Base-by-base conservation (phyloP, 2,329 filamentous ascomycete species). In the Septoria linicola region DNA sequence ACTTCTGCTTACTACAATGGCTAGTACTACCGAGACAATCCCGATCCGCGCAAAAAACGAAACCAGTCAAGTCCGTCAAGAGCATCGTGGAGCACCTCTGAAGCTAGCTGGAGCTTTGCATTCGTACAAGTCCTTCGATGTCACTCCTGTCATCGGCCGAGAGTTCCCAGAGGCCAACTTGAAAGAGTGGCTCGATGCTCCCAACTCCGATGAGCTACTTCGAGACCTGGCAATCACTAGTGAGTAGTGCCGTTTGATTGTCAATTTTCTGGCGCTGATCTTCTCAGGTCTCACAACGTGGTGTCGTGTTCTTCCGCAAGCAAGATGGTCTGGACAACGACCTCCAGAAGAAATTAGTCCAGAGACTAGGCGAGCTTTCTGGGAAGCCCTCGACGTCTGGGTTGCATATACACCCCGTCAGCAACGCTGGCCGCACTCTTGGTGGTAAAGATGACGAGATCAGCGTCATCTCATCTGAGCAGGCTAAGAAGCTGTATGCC, bases 271-370 rank as follows among this genome's bases (percentile, higher is more conserved):
- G 37, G 34, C 48, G 30, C 16, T 49, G 40, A 19, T 7, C 36
- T n/a, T n/a, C n/a, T n/a, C n/a, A n/a, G 85, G 83, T 88, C 58
- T 87, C 84, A 1, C 78, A 81, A 53, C 79, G 84, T 0, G 84
- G 84, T 8, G 84, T 88, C 3, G 83, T 87, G 30, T 86, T 88
- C 71, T 85, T 88, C 70, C 79, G 83, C 14, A 36, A 36, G 25
- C 84, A 88, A 55, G 70, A 81, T 60, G 72, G 77, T 63, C 68
- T 86, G 31, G 77, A 76, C 57, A 78, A 84, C 63, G 80, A 82
- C 1, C 74, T 84, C n/a, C 77, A 80, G 61, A 88, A 88, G 69
- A 71, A 82, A 48, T 73, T 88, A 0, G 79, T 81, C 36, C 72
- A 80, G 8, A 73, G 76, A 0, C 72, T 87, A 1, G 83, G 83